Evolutionary conservation across 139 green algal genomes (phyloP).

Genomic region (Coelastrella sp.): DNA sequence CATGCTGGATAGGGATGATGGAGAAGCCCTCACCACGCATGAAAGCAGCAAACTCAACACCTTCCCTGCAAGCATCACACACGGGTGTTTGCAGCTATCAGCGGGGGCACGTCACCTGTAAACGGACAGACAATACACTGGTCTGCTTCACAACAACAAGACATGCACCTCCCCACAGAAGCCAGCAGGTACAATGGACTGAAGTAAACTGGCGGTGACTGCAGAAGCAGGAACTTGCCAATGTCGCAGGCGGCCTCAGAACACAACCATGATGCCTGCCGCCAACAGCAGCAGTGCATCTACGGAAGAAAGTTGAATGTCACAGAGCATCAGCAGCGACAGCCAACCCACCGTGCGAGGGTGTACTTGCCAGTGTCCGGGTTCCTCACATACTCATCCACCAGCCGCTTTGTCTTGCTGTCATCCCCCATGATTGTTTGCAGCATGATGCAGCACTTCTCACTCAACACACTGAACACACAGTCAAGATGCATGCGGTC

Average conservation of each 20-base stretch:
- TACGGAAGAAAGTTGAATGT: too few relatives aligned
- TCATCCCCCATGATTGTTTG: slow-evolving; percentile 88
- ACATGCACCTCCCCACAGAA: too few relatives aligned
- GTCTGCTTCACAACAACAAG: too few relatives aligned
- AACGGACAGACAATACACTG: too few relatives aligned
- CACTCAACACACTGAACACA: slow-evolving; percentile 90
- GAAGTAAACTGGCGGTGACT: too few relatives aligned
- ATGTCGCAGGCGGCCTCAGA: neutral
- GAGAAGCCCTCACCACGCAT: slow-evolving; percentile 87
- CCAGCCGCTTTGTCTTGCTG: slow-evolving; percentile 80
- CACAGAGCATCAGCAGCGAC: neutral
- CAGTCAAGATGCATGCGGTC: slow-evolving; percentile 99
- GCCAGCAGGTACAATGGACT: too few relatives aligned
- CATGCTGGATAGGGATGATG: slow-evolving; percentile 91
- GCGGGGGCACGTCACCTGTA: neutral
- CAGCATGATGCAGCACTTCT: slow-evolving; percentile 92
- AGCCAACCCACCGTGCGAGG: slow-evolving; percentile 46
- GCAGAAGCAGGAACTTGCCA: too few relatives aligned
- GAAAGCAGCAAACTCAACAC: slow-evolving; percentile 89
- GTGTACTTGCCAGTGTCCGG: slow-evolving; percentile 63
- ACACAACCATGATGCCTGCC: too few relatives aligned
- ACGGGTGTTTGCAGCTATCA: too few relatives aligned
- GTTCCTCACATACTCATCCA: slow-evolving; percentile 77
- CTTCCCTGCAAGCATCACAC: slow-evolving; percentile 50
- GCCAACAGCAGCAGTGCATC: too few relatives aligned